These are phyloP conservation scores for Aspergillus sp. DNA, from an alignment of 2,329 filamentous ascomycete species.

Conservation along the genomic window DNA sequence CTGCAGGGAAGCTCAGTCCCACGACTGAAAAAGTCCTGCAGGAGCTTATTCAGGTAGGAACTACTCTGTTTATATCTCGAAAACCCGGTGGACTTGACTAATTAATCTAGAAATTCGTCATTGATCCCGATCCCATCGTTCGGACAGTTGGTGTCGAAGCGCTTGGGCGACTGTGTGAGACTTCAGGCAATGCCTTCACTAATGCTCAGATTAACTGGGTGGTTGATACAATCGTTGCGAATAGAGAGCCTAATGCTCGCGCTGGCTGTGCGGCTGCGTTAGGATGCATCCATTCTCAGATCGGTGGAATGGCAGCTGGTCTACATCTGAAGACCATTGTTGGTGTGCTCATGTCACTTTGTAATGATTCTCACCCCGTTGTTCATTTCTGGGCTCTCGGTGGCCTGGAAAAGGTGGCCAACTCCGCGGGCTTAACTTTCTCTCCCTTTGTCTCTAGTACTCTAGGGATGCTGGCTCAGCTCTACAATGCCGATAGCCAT, in stretches of 20 bases:
- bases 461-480: conserved; percentile 87
- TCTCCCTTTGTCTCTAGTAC: conserved; percentile 86
- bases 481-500: conserved; percentile 89
- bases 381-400: conserved; percentile 97
- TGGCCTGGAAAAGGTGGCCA: conserved; percentile 79
- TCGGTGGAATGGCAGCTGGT: conserved; percentile 95
- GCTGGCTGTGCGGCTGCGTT: conserved; percentile 93
- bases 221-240: conserved; percentile 89
- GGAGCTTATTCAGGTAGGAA: conserved; percentile 72
- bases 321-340: conserved; percentile 96
- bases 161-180: conserved; percentile 79
- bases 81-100: not conserved
- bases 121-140: conserved; percentile 81
- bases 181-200: conserved; percentile 83
- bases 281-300: conserved; percentile 89
- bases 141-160: conserved; percentile 82
- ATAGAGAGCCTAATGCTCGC: conserved; percentile 87
- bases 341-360: conserved; percentile 96
- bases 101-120: conserved; percentile 64
- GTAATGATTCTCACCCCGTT: conserved; percentile 89
- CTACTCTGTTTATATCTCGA: not conserved
- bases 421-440: conserved; percentile 90
- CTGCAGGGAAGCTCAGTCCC: conserved; percentile 69
- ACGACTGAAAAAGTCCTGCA: conserved; percentile 73
- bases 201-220: conserved; percentile 86